phyloP scores from a whole-genome alignment of 2,329 filamentous ascomycete species.

The Paecilomyces dactylethromorphus region DNA sequence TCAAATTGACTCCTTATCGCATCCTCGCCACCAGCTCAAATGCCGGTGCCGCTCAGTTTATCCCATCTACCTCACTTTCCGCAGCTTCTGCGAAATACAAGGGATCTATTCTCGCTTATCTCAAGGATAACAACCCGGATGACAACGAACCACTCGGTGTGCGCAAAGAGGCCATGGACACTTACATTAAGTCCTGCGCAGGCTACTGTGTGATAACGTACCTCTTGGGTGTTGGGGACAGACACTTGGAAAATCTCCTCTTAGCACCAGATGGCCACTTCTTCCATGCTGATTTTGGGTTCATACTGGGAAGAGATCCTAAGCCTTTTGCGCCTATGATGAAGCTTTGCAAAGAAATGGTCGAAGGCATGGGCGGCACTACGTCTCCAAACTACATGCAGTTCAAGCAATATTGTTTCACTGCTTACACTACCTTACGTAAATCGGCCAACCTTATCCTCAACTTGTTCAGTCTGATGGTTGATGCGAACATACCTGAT shows the following conservation, averaged over 20 bases:
- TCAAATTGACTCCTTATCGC: conserved; percentile 92
- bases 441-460: conserved; percentile 88
- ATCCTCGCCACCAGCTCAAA: conserved; percentile 88
- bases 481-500: conserved; percentile 94
- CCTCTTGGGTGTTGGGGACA: conserved; percentile 89
- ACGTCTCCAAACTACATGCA: conserved; percentile 73
- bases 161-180: conserved; percentile 87
- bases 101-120: conserved; percentile 69
- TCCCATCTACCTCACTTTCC: conserved; percentile 78
- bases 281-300: conserved; percentile 98
- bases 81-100: conserved; percentile 79
- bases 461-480: conserved; percentile 94
- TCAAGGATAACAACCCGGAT: conserved; percentile 85
- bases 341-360: conserved; percentile 97
- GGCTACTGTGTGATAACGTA: conserved; percentile 99
- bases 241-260: conserved; percentile 91
- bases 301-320: conserved; percentile 92
- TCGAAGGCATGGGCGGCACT: conserved; percentile 92
- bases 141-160: conserved; percentile 74
- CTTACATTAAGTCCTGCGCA: conserved; percentile 89
- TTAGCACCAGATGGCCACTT: conserved; percentile 87
- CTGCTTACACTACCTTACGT: conserved; percentile 83
- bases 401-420: conserved; percentile 95
- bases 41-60: conserved; percentile 88
- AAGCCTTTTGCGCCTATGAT: conserved; percentile 96